Conservation (phyloP, 331 rosid genomes). For the Quercus lobata region DNA sequence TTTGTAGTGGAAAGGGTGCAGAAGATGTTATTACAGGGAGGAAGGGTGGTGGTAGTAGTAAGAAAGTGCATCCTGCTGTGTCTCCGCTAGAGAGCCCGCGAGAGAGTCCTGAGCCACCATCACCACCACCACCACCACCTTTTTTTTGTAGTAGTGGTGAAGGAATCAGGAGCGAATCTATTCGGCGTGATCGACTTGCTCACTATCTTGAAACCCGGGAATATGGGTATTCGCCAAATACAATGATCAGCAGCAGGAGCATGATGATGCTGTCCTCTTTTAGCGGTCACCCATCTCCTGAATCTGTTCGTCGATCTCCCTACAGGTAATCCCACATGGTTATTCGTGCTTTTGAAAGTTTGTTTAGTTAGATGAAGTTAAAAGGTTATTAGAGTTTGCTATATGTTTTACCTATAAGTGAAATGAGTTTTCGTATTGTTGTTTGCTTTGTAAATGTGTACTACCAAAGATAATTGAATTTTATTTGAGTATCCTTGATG, state of each 20-base stretch:
- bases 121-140: slow-evolving; percentile 44
- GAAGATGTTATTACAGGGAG: slow-evolving; percentile 30
- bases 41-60: slow-evolving; percentile 28
- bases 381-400: not conserved
- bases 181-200: slow-evolving; percentile 45
- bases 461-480: not conserved
- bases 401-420: not conserved
- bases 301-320: slow-evolving; percentile 40
- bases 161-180: slow-evolving; percentile 32
- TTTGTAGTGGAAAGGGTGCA: slow-evolving; percentile 34
- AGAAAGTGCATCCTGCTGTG: slow-evolving; percentile 80
- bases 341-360: not conserved
- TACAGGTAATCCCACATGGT: slow-evolving; percentile 48
- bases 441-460: not conserved
- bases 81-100: slow-evolving; percentile 82
- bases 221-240: slow-evolving; percentile 43
- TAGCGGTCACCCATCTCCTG: slow-evolving; percentile 50
- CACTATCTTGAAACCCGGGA: slow-evolving; percentile 43
- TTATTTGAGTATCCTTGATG: not conserved
- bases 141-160: slow-evolving; percentile 37
- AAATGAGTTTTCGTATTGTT: not conserved
- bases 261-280: slow-evolving; percentile 33
- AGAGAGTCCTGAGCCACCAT: slow-evolving; percentile 68
- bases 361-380: not conserved
- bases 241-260: slow-evolving; percentile 33